phyloP scores from a whole-genome alignment of 768 basidiomycete species.

The Sarcodon aspratus region DNA sequence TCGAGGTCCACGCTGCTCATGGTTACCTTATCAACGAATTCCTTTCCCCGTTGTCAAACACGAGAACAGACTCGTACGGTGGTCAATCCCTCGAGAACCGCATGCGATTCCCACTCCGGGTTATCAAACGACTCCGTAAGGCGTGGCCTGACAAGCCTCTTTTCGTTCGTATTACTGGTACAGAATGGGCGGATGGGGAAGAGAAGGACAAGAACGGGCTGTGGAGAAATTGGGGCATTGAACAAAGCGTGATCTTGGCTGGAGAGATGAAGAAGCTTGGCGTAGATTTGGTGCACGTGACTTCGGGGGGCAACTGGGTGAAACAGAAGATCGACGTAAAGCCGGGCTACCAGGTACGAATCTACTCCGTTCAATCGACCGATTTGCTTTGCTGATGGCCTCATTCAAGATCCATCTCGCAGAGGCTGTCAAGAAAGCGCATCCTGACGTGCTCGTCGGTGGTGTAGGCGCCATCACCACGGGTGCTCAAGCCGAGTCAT shows the following conservation, averaged over 20 bases:
- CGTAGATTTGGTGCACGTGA: conserved; percentile 67
- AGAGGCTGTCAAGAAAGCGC: conserved; percentile 46
- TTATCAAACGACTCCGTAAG: conserved; percentile 39
- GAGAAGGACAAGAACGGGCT: conserved; percentile 41
- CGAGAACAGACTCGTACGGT: conserved; percentile 60
- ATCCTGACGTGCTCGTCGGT: conserved; percentile 43
- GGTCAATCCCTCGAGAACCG: conserved; percentile 61
- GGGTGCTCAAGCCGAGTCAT: conserved; percentile 44
- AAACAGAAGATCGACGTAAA: conserved; percentile 43
- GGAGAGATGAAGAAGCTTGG: conserved; percentile 47
- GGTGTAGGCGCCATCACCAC: conserved; percentile 68
- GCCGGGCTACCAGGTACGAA: conserved; percentile 51
- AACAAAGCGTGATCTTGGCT: conserved; percentile 55
- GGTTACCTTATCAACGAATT: conserved; percentile 62
- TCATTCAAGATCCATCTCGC: conserved; percentile 50
- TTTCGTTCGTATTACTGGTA: conserved; percentile 49
- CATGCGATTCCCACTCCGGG: conserved; percentile 50
- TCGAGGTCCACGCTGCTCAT: conserved; percentile 66
- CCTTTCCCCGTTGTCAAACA: conserved; percentile 66
- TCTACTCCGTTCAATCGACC: background rate
- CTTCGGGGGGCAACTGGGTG: conserved; percentile 48
- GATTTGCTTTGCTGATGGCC: background rate
- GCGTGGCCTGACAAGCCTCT: conserved; percentile 56
- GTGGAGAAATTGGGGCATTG: conserved; percentile 67
- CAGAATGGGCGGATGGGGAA: conserved; percentile 40